Evolutionary conservation across 352 stramenopile genomes (phyloP).

Genomic region (Phytophthora macrochlamydospora): DNA sequence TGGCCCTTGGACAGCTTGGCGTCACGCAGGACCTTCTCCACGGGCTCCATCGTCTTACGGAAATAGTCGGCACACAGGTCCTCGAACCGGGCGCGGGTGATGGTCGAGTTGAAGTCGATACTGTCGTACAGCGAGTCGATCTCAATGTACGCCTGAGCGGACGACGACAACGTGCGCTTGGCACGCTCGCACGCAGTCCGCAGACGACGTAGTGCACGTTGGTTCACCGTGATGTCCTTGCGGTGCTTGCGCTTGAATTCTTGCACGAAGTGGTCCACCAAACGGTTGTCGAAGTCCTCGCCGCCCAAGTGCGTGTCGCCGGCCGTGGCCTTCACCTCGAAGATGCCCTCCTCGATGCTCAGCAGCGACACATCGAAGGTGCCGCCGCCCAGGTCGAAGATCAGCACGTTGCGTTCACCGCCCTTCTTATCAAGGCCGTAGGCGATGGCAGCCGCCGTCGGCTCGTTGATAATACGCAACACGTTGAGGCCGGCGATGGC

Average conservation of each 20-base stretch:
- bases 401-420: background rate
- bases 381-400: background rate
- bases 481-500: background rate
- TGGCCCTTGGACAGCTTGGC: background rate
- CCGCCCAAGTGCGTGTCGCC: background rate
- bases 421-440: background rate
- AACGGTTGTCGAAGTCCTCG: background rate
- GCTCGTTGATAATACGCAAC: background rate
- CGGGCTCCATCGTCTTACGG: background rate
- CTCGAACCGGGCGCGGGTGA: background rate
- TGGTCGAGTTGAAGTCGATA: background rate
- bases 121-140: background rate
- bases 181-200: background rate
- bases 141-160: background rate
- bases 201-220: background rate
- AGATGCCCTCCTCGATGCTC: background rate
- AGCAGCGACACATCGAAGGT: background rate
- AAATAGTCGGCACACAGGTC: background rate
- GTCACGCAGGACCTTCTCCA: background rate
- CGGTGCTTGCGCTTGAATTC: background rate
- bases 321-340: background rate
- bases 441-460: background rate
- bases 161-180: background rate
- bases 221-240: background rate
- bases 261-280: background rate